phyloP scores from a whole-genome alignment of 2,329 filamentous ascomycete genomes.

The Fusarium incarnatum region DNA sequence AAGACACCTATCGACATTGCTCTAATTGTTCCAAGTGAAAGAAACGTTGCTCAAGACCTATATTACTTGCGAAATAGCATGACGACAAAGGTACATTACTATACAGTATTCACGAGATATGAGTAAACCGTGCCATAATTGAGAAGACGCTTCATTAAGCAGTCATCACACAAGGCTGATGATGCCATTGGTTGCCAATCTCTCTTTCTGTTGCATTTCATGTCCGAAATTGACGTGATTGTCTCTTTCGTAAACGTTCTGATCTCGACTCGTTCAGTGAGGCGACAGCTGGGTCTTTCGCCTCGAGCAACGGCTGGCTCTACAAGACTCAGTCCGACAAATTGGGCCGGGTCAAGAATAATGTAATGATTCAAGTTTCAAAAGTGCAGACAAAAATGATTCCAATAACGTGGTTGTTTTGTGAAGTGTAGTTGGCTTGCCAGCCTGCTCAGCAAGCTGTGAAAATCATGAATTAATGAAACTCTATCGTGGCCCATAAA shows the following conservation, averaged over 20 bases:
- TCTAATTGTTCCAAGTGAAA: not conserved
- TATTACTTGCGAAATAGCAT: not conserved
- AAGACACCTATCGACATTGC: not conserved
- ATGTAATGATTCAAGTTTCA: not conserved
- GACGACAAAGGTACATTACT: not conserved
- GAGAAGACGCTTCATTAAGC: not conserved
- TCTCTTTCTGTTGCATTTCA: not conserved
- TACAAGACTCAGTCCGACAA: no score
- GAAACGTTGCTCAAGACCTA: not conserved
- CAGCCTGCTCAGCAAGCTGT: constrained; percentile 14
- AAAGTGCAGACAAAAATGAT: not conserved
- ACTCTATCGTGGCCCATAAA: constrained; percentile 30
- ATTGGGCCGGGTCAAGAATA: not conserved
- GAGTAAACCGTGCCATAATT: not conserved
- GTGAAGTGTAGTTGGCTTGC: constrained; percentile 4
- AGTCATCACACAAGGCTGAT: constrained; percentile 7
- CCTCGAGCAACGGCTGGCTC: constrained; percentile 33
- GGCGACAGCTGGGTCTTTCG: constrained; percentile 29
- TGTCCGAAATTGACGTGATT: constrained; percentile 25
- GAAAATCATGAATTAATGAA: constrained; percentile 14
- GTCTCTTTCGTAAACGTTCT: constrained; percentile 1
- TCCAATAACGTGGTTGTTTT: constrained; percentile 3
- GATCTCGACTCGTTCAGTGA: constrained; percentile 31
- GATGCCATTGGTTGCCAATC: constrained; percentile 15
- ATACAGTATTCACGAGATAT: constrained; percentile 6